Percentiles rank a stretch among this genome's conserved stretches.
Conservation (phyloP, 257 asterid species). For the Echium plantagineum region DNA sequence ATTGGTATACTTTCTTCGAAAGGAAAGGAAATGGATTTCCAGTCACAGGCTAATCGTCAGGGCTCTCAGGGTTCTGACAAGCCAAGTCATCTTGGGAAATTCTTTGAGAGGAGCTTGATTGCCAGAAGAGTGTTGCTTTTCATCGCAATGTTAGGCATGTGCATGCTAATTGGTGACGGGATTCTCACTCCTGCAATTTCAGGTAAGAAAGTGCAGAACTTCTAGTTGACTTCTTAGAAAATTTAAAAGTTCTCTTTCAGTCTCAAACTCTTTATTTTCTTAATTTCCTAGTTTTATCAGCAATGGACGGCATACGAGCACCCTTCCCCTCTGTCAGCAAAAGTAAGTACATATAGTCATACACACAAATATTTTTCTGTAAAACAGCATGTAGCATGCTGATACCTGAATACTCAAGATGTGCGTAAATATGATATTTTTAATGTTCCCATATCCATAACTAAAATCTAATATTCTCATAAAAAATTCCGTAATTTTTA, state of each 20-base stretch:
- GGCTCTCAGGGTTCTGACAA: constrained; percentile 10
- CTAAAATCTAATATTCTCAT: no score
- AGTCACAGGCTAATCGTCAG: constrained; percentile 6
- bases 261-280: background rate
- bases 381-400: no score
- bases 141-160: constrained; percentile 43
- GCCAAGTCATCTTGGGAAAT: constrained; percentile 26
- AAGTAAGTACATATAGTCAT: constrained; percentile 23
- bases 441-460: no score
- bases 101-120: constrained; percentile 30
- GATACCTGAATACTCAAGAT: background rate
- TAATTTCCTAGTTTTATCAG: constrained; percentile 26
- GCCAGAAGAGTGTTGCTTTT: constrained; percentile 34
- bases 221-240: no score
- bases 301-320: constrained; percentile 34
- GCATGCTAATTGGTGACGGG: constrained; percentile 70
- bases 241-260: no score
- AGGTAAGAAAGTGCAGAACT: constrained; percentile 18
- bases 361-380: background rate
- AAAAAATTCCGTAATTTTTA: no score
- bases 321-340: constrained; percentile 25
- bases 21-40: constrained; percentile 8
- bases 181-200: constrained; percentile 65
- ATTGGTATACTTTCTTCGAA: constrained; percentile 29
- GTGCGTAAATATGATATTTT: no score